Evolutionary conservation across 2,329 filamentous ascomycete genomes (phyloP), one percentile per base, ranked within the genome.

Genomic region (Cladobotryum protrusum): DNA sequence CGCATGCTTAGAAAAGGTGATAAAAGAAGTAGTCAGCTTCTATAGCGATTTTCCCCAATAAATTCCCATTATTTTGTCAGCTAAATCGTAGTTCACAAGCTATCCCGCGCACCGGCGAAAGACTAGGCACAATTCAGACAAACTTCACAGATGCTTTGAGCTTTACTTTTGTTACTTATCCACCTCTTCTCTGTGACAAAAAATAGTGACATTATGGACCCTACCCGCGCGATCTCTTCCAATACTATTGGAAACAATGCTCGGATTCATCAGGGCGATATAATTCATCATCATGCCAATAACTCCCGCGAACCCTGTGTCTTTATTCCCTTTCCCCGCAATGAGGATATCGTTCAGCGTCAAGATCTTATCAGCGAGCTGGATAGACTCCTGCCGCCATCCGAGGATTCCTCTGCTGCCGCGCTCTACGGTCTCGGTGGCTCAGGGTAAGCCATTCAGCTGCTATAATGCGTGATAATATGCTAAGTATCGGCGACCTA

Each of bases 401-500:
- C 20, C 20, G 20, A 44, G 3, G 42, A 44, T 5, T 32, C 11
- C 20, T 29, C 12, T 15, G 12, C 20, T 32, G 42, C 42, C 5
- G 42, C 42, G 13, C 42, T 44, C 19, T 44, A 33, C 11, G 42
- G 42, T 12, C 42, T 44, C 14, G 42, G 42, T 12, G 42, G 42
- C 20, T 44, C 42, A 33, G 42, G 42, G 42, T 43, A 43, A 17
- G 40, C 18, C 40, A 24, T 42, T 13, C 13, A 37, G 35, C 4
- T 11, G 35, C 9, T 17, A 20, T 41, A 14, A 41, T 41, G 39
- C 18, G 24, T 20, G 35, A 37, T 14, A 41, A 3, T 24, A 3
- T 24, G 20, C 41, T 43, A 43, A 43, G 20, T 29, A 43, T 4
- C 8, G 18, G 20, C 19, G 15, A 24, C 20, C 7, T 18, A 68